Evolutionary conservation across 2,329 filamentous ascomycete species (phyloP), one percentile per base, ranked within the genome.

Genomic region (Calycina herbarum): DNA sequence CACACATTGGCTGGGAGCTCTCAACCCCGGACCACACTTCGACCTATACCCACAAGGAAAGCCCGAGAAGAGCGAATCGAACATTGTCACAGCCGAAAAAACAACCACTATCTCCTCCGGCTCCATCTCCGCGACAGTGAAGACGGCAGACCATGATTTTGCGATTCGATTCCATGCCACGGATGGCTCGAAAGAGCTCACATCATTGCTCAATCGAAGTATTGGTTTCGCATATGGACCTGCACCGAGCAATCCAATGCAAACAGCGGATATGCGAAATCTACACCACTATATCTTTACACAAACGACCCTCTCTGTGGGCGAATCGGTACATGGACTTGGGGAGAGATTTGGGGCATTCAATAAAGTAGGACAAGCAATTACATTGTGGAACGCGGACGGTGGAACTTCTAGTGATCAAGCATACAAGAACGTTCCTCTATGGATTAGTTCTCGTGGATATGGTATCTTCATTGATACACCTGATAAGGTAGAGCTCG

Each of bases 401-500:
- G 85, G 85, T 5, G 89, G 89, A 10, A 91, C 89, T 0, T 88
- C 85, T 0, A 88, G 85, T 69, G 88, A 90, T 64, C 88, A 90
- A 74, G 87, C 88, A 0, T 91, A 91, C 78, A 91, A 91, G 78
- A 91, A 91, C 73, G 78, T 91, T 2, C 85, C 86, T 0, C 90
- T 91, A 76, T 91, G 86, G 83, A 79, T 91, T 69, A 89, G 85
- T 73, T 90, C 86, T 13, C 82, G 84, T n/a, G 90, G 90, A 0
- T 94, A 93, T 74, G 91, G 91, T 24, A 81, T 93, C 38, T 93
- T 93, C 74, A 85, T 93, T 66, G 90, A 93, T 73, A 86, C 86
- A 5, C 82, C 89, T 0, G 89, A 89, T 27, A 84, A 83, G 57
- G 86, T 93, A 5, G 89, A 91, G 64, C 79, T 93, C 10, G 90